Percentiles rank a stretch among this genome's conserved stretches.
Conservation (phyloP, 495 filamentous ascomycete species). For the Entonaema liquescens region DNA sequence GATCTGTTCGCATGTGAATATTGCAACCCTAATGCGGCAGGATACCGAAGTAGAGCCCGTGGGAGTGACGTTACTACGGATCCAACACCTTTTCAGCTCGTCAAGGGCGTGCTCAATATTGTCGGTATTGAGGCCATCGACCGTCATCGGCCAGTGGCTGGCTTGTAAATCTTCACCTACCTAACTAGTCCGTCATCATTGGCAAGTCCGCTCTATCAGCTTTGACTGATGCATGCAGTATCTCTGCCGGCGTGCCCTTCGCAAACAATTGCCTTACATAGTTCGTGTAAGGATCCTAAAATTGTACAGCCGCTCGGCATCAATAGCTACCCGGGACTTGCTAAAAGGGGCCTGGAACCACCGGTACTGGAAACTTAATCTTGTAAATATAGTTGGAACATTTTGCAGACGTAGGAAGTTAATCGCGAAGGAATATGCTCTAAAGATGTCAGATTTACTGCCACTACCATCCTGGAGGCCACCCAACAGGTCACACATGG, state of each 20-base stretch:
- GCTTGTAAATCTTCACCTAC: neutral
- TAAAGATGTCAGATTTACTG: neutral
- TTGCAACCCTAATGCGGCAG: neutral
- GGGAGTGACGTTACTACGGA: neutral
- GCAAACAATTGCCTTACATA: neutral
- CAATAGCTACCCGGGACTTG: neutral
- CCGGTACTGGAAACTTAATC: neutral
- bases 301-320: neutral
- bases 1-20: neutral
- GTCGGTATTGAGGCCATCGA: neutral
- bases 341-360: neutral
- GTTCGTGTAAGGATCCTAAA: neutral
- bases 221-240: neutral
- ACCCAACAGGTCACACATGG: neutral
- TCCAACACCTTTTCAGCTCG: neutral
- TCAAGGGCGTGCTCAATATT: neutral
- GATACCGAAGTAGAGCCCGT: neutral
- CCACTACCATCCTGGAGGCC: too few species aligned
- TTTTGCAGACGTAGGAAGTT: neutral
- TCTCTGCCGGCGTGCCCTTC: neutral
- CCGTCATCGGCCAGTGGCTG: neutral
- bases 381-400: neutral
- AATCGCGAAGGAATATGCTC: neutral
- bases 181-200: neutral
- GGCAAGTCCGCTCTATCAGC: neutral